These are phyloP conservation scores for Lepidium didymum DNA, from an alignment of 345 rosid genomes.

Conservation along the genomic window DNA sequence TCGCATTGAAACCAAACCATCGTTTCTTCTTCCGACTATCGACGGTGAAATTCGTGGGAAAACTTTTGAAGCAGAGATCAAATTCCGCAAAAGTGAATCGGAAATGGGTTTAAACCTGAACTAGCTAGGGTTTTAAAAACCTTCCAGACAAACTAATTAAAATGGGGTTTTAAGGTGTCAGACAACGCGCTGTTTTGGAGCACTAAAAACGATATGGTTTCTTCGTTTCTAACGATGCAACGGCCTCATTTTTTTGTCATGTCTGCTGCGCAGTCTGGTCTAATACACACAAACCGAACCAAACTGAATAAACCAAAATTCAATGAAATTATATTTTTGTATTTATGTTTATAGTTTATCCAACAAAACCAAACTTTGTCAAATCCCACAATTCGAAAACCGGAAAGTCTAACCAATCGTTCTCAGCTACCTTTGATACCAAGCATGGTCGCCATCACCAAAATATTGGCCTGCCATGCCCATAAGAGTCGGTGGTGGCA, in stretches of 20 bases:
- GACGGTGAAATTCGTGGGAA: background rate
- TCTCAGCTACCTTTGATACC: background rate
- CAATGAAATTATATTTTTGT: background rate
- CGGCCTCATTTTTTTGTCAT: background rate
- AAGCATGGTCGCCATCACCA: background rate
- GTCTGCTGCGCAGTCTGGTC: background rate
- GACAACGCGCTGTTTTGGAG: slow-evolving; percentile 10
- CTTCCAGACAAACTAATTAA: background rate
- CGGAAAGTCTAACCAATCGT: background rate
- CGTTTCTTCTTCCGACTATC: slow-evolving; percentile 9
- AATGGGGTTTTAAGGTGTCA: background rate
- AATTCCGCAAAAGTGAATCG: background rate
- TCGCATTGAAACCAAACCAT: slow-evolving; percentile 99
- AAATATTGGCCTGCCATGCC: background rate
- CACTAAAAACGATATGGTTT: background rate
- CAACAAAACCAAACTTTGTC: background rate
- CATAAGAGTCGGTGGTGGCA: background rate
- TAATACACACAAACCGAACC: background rate
- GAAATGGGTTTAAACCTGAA: background rate
- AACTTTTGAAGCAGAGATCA: background rate
- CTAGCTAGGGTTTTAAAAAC: background rate
- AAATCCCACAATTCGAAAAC: background rate
- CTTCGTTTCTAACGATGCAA: background rate
- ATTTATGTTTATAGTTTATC: background rate
- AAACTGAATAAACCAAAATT: background rate